A percentile compares a stretch with the other conserved stretches of the same genome.
Conservation (phyloP, 176 grass and related monocot species). For the bread wheat (Triticum aestivum) region IWGSC_CS_RefSeq_v2.1 NC_057803.1:15025130-15025629, state of each 20-base stretch:
- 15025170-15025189: not conserved
- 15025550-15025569: slow-evolving; percentile 54
- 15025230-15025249: slow-evolving; percentile 41
- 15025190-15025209: slow-evolving; percentile 44
- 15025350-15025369: not conserved
- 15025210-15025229: slow-evolving; percentile 43
- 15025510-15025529: not conserved
- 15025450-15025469: not conserved
- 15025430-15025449: slow-evolving; percentile 67
- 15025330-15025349: not conserved
- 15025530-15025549: not conserved
- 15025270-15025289: slow-evolving; percentile 50
- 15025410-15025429: slow-evolving; percentile 58
- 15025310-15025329: too few relatives aligned
- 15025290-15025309: slow-evolving; percentile 26
- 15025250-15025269: slow-evolving; percentile 46
- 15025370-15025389: slow-evolving; percentile 2
- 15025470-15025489: not conserved
- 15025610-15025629: slow-evolving; percentile 67
- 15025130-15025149: not conserved
- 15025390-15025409: slow-evolving; percentile 46
- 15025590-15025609: slow-evolving; percentile 51
- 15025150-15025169: not conserved
- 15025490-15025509: not conserved
- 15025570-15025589: slow-evolving; percentile 49